A percentile compares a stretch with the other conserved stretches of the same genome.
These are phyloP conservation scores for Cunninghamia lanceolata DNA, from an alignment of 75 land plant species.

Conservation along the genomic window DNA sequence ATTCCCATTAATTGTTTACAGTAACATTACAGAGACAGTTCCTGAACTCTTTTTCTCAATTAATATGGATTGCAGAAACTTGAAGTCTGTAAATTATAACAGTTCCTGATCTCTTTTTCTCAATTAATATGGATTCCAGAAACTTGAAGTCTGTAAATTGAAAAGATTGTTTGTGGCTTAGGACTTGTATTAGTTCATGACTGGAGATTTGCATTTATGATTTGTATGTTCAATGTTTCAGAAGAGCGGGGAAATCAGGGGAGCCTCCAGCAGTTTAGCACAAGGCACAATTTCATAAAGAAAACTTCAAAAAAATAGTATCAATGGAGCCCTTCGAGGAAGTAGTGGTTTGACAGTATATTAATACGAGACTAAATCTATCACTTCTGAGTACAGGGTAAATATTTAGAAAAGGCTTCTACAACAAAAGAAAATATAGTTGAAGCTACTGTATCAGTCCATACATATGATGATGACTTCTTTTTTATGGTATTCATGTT, in stretches of 20 bases:
- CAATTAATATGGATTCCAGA: too few species aligned
- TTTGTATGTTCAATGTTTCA: conserved; percentile 2
- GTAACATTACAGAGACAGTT: too few species aligned
- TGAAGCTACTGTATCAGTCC: background rate
- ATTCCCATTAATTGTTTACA: too few species aligned
- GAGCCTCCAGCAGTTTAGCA: conserved; percentile 7
- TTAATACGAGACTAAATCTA: background rate
- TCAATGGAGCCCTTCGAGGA: background rate
- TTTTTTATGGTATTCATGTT: background rate
- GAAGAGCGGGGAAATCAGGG: conserved; percentile 12
- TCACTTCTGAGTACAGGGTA: background rate
- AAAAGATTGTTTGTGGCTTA: too few species aligned
- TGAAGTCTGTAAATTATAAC: too few species aligned
- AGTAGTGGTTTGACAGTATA: background rate
- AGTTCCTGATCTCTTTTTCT: too few species aligned
- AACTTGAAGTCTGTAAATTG: too few species aligned
- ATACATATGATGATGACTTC: background rate
- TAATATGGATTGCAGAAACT: too few species aligned
- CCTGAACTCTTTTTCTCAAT: too few species aligned
- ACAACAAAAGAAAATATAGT: background rate
- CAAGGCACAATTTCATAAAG: background rate
- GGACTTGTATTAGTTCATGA: background rate
- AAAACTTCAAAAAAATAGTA: background rate
- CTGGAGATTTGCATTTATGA: background rate
- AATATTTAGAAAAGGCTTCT: background rate